Evolutionary conservation across 371 early-diverging fungal genomes (phyloP).

Genomic region (Aphelidium insulamus): DNA sequence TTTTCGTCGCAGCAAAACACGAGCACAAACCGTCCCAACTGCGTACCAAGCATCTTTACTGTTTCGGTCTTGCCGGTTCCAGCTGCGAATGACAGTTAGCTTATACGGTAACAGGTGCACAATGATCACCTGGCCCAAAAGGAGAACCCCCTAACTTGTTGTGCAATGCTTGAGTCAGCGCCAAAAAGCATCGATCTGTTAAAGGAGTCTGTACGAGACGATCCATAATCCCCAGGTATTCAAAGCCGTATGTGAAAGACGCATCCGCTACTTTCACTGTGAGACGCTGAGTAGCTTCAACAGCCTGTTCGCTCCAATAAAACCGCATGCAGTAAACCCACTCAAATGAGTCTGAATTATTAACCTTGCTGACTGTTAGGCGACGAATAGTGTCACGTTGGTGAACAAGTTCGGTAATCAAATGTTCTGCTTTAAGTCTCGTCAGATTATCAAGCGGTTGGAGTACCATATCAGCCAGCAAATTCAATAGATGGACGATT

Average conservation of each 20-base stretch:
- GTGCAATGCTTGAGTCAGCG: conserved; percentile 88
- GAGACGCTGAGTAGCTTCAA: conserved; percentile 47
- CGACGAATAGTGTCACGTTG: conserved; percentile 80
- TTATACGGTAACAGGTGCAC: not conserved
- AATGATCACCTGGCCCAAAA: conserved; percentile 81
- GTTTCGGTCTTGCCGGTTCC: conserved; percentile 89
- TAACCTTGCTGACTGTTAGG: conserved; percentile 28
- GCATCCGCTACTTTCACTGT: conserved; percentile 83
- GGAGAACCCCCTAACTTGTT: conserved; percentile 84
- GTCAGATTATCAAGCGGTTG: too few relatives aligned
- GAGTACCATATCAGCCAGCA: too few relatives aligned
- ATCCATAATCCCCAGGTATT: conserved; percentile 90
- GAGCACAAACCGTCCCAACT: conserved; percentile 86
- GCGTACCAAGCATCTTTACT: conserved; percentile 89
- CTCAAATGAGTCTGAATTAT: conserved; percentile 49
- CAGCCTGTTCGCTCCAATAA: conserved; percentile 42
- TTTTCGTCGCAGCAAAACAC: conserved; percentile 99
- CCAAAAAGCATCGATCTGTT: conserved; percentile 92
- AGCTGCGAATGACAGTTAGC: conserved; percentile 1
- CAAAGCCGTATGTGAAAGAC: conserved; percentile 80
- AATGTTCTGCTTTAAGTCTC: too few relatives aligned
- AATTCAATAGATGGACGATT: too few relatives aligned
- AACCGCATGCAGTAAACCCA: conserved; percentile 97
- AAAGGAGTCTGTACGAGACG: conserved; percentile 93
- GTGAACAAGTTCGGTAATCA: conserved; percentile 95